phyloP scores from a whole-genome alignment of 2,329 filamentous ascomycete genomes.

The Fusarium tjaetaba region DNA sequence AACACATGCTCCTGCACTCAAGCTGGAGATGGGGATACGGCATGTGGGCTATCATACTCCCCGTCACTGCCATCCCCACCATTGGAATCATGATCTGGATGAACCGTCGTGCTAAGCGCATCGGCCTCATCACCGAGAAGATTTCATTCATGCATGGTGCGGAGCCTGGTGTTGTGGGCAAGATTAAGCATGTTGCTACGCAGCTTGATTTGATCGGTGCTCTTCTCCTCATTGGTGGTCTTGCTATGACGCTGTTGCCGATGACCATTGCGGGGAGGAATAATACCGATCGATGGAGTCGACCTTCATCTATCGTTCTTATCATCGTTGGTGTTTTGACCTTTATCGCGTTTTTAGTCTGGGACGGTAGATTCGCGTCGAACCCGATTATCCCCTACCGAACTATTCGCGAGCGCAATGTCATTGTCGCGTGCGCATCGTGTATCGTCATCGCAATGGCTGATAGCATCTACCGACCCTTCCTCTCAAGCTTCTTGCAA shows the following conservation, averaged over 20 bases:
- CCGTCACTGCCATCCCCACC: constrained; percentile 17
- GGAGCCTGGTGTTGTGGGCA: background rate
- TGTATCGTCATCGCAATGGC: constrained; percentile 31
- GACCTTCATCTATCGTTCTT: constrained; percentile 23
- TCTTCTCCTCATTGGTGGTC: constrained; percentile 20
- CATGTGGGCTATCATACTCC: constrained; percentile 26
- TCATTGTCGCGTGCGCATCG: constrained; percentile 26
- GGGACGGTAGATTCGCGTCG: constrained; percentile 22
- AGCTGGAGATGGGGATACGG: constrained; percentile 33
- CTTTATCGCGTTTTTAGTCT: constrained; percentile 14
- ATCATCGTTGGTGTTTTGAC: constrained; percentile 18
- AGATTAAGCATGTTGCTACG: background rate
- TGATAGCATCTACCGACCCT: constrained; percentile 26
- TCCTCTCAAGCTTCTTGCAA: constrained; percentile 27
- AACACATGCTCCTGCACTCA: constrained; percentile 17
- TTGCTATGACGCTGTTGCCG: constrained; percentile 27
- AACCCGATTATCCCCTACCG: constrained; percentile 31
- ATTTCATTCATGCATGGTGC: constrained; percentile 9
- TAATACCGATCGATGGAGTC: constrained; percentile 28
- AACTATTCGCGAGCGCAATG: constrained; percentile 30
- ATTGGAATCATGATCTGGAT: constrained; percentile 35
- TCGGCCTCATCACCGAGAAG: constrained; percentile 8
- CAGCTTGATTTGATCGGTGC: constrained; percentile 25
- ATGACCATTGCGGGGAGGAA: constrained; percentile 30
- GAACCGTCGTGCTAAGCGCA: constrained; percentile 1